Conservation (phyloP, 2,329 filamentous ascomycete genomes). For the Xylariales sp. region DNA sequence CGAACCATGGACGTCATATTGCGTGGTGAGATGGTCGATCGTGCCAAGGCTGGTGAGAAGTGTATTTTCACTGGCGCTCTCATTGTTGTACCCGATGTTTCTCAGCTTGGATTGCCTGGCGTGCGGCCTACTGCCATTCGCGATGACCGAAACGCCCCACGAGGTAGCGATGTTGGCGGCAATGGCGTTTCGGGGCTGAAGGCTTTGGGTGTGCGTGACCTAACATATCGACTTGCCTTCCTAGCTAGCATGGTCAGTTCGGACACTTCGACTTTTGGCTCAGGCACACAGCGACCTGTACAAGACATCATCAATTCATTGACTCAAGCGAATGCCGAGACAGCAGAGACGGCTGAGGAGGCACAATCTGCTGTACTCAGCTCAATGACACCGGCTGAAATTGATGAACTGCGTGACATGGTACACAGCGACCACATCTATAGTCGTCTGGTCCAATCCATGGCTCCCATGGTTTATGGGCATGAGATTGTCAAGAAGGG, state of each 20-base stretch:
- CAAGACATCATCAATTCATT: constrained; percentile 82
- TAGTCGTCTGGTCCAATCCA: constrained; percentile 83
- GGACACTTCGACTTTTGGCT: constrained; percentile 76
- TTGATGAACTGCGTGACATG: constrained; percentile 87
- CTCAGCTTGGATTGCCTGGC: constrained; percentile 87
- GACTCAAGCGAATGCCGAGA: constrained; percentile 68
- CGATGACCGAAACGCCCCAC: constrained; percentile 64
- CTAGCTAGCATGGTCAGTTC: constrained; percentile 93
- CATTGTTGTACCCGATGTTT: constrained; percentile 96
- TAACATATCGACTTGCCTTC: constrained; percentile 96
- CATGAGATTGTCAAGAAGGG: constrained; percentile 98
- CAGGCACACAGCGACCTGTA: constrained; percentile 69
- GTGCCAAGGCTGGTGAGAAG: constrained; percentile 95
- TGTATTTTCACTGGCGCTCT: constrained; percentile 96
- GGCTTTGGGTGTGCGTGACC: constrained; percentile 85
- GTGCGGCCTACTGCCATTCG: constrained; percentile 77
- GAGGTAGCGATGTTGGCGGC: constrained; percentile 76
- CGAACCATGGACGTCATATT: constrained; percentile 96
- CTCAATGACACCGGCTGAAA: constrained; percentile 80
- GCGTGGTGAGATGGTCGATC: constrained; percentile 93
- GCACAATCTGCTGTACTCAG: constrained; percentile 84
- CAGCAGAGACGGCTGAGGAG: constrained; percentile 69
- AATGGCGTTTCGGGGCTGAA: constrained; percentile 85
- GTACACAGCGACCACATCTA: constrained; percentile 97
- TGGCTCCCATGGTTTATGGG: constrained; percentile 95